Evolutionary conservation across 257 asterid species (phyloP), one percentile per base, ranked within the genome.

Genomic region (Jaltomata sinuosa): DNA sequence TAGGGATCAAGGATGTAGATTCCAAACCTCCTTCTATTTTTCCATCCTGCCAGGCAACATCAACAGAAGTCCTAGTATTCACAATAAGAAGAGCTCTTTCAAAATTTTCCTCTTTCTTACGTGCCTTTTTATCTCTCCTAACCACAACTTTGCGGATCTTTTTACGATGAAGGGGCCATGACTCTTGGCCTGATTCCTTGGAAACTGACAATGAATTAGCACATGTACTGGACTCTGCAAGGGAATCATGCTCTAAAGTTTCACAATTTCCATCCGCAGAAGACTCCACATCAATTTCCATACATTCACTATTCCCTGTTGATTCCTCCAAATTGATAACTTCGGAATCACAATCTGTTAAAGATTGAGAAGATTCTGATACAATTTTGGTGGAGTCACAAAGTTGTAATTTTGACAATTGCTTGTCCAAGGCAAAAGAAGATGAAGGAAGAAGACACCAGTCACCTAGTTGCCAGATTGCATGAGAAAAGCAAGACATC

Each of bases 21-120:
- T 87, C 91, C 88, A 94, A 65, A 55, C 90, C 92, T 40, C 79
- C 87, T 87, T 89, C 89, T 84, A 91, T 89, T n/a, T 89, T 89
- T 82, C 99, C 99, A 89, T 97, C 94, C 85, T 97, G 99, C 99
- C 99, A 97, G 64, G 92, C 96, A 84, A 97, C 95, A 84, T 92
- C 96, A 85, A 92, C 94, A 84, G 84, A 90, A 71, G 98, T 94
- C 84, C 86, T 89, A 21, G 95, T 92, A 87, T 97, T 93, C 88
- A 86, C 88, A 68, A 97, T 91, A 86, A 90, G 84, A 86, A 94
- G 89, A 52, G 99, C 99, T 88, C 94, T 92, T 86, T 95, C 98
- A 86, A 93, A 95, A 83, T 85, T 91, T 74, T 97, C 99, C 86
- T 91, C 93, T 90, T 93, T 97, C 89, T 92, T 97, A 45, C 94